phyloP scores from a whole-genome alignment of 139 green algal species.

The Yamagishiella unicocca region DNA sequence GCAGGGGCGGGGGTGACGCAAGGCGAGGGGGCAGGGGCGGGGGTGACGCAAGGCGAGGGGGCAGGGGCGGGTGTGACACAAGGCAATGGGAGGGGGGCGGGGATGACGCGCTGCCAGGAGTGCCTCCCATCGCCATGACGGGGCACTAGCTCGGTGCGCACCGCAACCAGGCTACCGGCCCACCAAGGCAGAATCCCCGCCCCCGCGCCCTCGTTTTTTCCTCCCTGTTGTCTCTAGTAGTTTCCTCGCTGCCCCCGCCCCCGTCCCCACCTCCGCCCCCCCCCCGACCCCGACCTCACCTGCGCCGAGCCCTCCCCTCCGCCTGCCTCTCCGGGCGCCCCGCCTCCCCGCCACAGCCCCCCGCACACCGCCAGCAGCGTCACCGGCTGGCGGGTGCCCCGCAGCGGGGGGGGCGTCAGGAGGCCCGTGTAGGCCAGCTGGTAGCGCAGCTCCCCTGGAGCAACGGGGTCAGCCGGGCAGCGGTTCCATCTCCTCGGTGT shows the following conservation, averaged over 20 bases:
- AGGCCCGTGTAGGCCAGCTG: constrained; percentile 14
- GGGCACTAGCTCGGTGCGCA: too few relatives aligned
- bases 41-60: neutral
- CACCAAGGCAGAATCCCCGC: too few relatives aligned
- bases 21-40: neutral
- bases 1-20: neutral
- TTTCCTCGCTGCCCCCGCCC: neutral
- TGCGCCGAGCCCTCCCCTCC: neutral
- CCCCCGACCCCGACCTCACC: neutral
- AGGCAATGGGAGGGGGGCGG: neutral
- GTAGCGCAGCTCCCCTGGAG: constrained; percentile 59
- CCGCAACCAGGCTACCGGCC: too few relatives aligned
- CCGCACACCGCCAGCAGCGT: constrained; percentile 40
- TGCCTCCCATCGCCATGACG: too few relatives aligned
- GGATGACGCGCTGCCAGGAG: too few relatives aligned
- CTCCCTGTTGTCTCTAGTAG: too few relatives aligned
- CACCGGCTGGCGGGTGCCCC: constrained; percentile 10
- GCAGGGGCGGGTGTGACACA: neutral
- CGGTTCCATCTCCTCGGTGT: too few relatives aligned
- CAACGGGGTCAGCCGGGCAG: too few relatives aligned
- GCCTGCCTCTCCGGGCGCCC: neutral
- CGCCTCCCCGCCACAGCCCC: constrained; percentile 14
- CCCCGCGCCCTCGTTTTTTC: too few relatives aligned
- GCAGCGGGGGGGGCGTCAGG: constrained; percentile 43
- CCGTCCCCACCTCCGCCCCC: neutral